These are phyloP conservation scores for Tritrichomonas foetus DNA, from an alignment of 208 protist genomes.

Conservation along the genomic window DNA sequence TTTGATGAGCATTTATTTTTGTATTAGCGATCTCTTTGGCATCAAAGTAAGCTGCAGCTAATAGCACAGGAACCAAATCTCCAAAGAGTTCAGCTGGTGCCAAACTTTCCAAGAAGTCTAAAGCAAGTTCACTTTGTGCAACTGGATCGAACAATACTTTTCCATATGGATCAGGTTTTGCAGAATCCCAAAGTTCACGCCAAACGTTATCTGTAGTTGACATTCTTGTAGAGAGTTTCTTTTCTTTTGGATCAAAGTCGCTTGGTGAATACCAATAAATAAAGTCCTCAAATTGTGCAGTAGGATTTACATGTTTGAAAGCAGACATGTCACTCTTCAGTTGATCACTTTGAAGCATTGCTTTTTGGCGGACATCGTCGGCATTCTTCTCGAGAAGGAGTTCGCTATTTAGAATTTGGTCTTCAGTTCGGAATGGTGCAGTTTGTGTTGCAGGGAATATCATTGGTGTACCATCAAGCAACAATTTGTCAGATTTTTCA, in stretches of 20 bases:
- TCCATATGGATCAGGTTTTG: neutral
- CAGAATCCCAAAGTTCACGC: neutral
- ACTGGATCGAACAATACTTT: neutral
- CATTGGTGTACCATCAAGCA: neutral
- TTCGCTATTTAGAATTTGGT: neutral
- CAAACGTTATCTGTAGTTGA: neutral
- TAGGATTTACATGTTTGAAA: neutral
- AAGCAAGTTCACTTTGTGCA: neutral
- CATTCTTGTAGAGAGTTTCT: neutral
- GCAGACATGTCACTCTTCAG: neutral
- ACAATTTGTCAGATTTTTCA: neutral
- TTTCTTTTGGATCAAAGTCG: neutral
- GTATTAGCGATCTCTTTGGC: neutral
- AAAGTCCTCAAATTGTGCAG: neutral
- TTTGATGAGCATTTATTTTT: neutral
- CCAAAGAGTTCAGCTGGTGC: neutral
- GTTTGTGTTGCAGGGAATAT: neutral
- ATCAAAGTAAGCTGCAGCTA: neutral
- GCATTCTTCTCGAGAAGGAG: neutral
- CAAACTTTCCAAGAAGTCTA: neutral
- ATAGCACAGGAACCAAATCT: neutral
- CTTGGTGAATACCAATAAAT: conserved; percentile 1
- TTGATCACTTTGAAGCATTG: neutral
- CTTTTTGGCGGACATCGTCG: neutral
- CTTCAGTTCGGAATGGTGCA: neutral